Evolutionary conservation across 225 moss, liverwort and hornwort species (phyloP).

Genomic region (Sphagnum contortum): DNA sequence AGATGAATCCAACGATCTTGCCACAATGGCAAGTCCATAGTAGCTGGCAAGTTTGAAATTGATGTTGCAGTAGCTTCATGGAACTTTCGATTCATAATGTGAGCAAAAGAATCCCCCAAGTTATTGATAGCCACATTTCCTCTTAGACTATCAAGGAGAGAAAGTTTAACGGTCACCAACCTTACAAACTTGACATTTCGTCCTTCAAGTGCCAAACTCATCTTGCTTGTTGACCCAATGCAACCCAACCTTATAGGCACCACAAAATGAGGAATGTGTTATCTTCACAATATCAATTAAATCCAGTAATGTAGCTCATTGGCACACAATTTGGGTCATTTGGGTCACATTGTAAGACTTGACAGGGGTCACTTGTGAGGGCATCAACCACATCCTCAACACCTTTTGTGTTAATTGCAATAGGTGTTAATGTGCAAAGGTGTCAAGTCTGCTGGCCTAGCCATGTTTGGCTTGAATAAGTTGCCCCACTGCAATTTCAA

Average conservation of each 20-base stretch:
- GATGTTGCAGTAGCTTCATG: background rate
- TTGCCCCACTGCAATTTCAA: constrained; percentile 24
- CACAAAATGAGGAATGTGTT: background rate
- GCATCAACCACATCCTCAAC: constrained; percentile 67
- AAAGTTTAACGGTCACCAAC: constrained; percentile 47
- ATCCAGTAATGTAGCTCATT: background rate
- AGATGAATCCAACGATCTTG: background rate
- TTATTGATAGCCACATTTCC: constrained; percentile 21
- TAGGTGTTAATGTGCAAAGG: constrained; percentile 85
- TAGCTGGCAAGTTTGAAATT: background rate
- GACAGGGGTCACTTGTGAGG: constrained; percentile 61
- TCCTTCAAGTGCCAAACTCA: constrained; percentile 37
- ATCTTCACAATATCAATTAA: background rate
- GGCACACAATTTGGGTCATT: background rate
- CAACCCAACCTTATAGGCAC: constrained; percentile 51
- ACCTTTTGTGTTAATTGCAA: constrained; percentile 64
- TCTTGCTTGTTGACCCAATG: constrained; percentile 51
- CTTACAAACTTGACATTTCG: constrained; percentile 38
- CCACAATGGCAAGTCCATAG: constrained; percentile 28
- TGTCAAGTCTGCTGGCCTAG: constrained; percentile 52
- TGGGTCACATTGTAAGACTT: constrained; percentile 16
- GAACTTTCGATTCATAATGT: constrained; percentile 11
- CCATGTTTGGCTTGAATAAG: constrained; percentile 67
- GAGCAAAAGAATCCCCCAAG: constrained; percentile 2
- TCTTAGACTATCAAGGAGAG: constrained; percentile 23